phyloP scores from a whole-genome alignment of 768 basidiomycete genomes.

The Clavaria fumosa region DNA sequence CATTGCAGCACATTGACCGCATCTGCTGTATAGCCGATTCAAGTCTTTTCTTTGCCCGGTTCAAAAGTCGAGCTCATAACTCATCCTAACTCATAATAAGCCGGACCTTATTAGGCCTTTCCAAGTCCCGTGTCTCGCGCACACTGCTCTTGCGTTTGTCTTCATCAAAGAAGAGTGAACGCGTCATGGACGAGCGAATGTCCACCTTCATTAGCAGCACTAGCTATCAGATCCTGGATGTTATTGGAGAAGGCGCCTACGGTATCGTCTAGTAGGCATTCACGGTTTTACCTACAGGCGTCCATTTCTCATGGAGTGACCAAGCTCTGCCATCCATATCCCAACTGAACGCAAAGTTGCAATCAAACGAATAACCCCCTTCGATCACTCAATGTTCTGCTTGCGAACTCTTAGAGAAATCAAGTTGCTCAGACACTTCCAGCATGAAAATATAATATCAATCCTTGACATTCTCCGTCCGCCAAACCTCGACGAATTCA shows the following conservation, averaged over 20 bases:
- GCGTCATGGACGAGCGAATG: conserved; percentile 14
- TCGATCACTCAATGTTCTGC: conserved; percentile 90
- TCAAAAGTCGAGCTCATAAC: no score
- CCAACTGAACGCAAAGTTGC: conserved; percentile 77
- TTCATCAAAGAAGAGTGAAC: neutral
- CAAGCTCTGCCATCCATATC: conserved; percentile 59
- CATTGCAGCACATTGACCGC: no score
- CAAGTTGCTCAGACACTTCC: conserved; percentile 81
- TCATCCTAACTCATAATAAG: no score
- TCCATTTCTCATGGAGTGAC: conserved; percentile 8
- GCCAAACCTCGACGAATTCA: conserved; percentile 57
- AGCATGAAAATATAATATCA: conserved; percentile 82
- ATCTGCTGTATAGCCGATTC: no score
- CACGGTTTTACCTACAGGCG: conserved; percentile 6
- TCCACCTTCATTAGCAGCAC: conserved; percentile 32
- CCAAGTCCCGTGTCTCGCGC: no score
- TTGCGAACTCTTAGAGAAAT: conserved; percentile 76
- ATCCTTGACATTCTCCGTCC: conserved; percentile 91
- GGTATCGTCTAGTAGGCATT: conserved; percentile 60
- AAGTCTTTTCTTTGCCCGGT: no score
- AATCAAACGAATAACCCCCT: conserved; percentile 91
- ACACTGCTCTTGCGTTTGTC: no score
- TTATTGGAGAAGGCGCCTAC: conserved; percentile 91
- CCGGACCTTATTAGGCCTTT: no score
- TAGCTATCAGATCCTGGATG: conserved; percentile 57